A percentile compares a stretch with the other conserved stretches of the same genome.
These are phyloP conservation scores for Ophiostoma tasmaniense DNA, from an alignment of 2,329 filamentous ascomycete species.

Conservation along the genomic window DNA sequence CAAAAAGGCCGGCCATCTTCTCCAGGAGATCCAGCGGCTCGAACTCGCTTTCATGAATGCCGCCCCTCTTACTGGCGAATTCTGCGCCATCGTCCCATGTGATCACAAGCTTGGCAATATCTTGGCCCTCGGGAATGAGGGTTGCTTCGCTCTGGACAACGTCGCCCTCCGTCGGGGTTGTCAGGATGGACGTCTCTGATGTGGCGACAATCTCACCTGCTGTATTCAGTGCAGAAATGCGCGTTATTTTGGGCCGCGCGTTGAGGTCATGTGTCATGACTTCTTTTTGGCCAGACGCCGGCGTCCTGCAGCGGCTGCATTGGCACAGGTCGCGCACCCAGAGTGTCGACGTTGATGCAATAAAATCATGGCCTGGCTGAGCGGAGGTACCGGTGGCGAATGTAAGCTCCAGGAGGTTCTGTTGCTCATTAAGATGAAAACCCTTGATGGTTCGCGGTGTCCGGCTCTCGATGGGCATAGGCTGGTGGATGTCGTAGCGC, in stretches of 20 bases:
- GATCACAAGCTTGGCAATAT: neutral
- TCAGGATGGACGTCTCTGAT: neutral
- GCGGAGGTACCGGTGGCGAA: neutral
- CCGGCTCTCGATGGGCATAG: neutral
- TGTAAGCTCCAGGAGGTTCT: neutral
- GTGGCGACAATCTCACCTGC: neutral
- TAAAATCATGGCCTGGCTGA: neutral
- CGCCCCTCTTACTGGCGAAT: neutral
- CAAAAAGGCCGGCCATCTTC: constrained; percentile 31
- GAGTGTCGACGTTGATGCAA: constrained; percentile 13
- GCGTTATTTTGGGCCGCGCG: constrained; percentile 4
- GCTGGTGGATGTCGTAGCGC: neutral
- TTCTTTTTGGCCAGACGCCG: constrained; percentile 52
- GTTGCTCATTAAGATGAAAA: neutral
- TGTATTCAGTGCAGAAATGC: neutral
- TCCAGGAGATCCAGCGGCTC: constrained; percentile 14
- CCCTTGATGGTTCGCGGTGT: neutral
- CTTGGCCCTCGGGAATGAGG: neutral
- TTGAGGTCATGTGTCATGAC: constrained; percentile 61
- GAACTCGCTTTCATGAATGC: constrained; percentile 11
- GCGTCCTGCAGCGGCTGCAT: constrained; percentile 49
- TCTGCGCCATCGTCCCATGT: neutral
- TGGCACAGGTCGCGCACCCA: constrained; percentile 50
- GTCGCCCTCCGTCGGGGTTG: neutral
- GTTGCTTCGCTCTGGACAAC: neutral